A percentile compares a stretch with the other conserved stretches of the same genome.
Conservation (phyloP, 768 basidiomycete species). For the Antrodiella citrinella region DNA sequence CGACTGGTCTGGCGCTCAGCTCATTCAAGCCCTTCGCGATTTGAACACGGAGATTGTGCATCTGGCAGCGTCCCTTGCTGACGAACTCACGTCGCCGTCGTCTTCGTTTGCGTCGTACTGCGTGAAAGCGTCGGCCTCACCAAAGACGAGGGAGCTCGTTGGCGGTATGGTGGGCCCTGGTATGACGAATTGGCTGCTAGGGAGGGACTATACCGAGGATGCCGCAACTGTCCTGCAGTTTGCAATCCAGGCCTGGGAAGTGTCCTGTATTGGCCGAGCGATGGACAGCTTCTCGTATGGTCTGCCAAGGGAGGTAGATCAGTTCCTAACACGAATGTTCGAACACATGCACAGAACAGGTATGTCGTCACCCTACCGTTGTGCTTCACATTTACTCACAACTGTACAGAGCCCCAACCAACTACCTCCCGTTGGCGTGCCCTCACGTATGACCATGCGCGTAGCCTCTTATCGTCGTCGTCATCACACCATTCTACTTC, state of each 20-base stretch:
- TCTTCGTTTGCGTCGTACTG: neutral
- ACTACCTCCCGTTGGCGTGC: conserved; percentile 29
- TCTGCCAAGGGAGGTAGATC: conserved; percentile 21
- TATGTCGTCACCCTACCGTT: conserved; percentile 9
- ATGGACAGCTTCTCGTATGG: conserved; percentile 27
- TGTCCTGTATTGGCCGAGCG: conserved; percentile 23
- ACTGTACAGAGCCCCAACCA: conserved; percentile 25
- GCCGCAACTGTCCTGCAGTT: conserved; percentile 26
- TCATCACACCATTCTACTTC: neutral
- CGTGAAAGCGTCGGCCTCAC: conserved; percentile 17
- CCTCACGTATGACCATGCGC: conserved; percentile 25
- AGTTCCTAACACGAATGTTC: conserved; percentile 21
- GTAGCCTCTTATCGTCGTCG: conserved; percentile 12
- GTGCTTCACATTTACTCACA: neutral
- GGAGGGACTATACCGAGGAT: conserved; percentile 22
- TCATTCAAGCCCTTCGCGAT: conserved; percentile 25
- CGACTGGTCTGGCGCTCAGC: conserved; percentile 26
- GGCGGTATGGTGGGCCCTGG: conserved; percentile 21
- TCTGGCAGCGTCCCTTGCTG: conserved; percentile 25
- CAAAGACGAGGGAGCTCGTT: conserved; percentile 21
- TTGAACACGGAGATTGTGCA: conserved; percentile 28
- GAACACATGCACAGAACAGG: conserved; percentile 25
- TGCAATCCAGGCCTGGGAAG: conserved; percentile 30
- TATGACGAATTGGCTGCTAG: conserved; percentile 21
- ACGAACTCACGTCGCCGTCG: conserved; percentile 18